Evolutionary conservation across 2,329 filamentous ascomycete genomes (phyloP), one percentile per base, ranked within the genome.

Genomic region (Phialophora expanda): DNA sequence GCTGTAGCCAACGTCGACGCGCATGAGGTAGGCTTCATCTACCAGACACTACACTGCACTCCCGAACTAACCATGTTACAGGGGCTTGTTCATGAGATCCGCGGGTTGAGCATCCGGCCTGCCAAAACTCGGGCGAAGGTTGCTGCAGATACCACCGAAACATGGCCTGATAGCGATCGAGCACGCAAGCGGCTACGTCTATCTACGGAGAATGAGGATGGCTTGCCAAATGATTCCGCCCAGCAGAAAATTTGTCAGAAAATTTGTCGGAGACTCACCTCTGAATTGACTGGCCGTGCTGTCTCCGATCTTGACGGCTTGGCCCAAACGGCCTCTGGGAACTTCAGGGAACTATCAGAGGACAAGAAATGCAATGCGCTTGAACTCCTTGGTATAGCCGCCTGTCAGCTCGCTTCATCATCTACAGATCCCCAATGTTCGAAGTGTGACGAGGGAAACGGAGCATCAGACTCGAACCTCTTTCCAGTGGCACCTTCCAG

Each of bases 301-400:
- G 70, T 71, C 3, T 69, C 70, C 28, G 76, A 75, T 48, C 61
- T 84, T 41, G 73, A 77, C 64, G 77, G 76, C 17, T 68, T 84
- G n/a, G 71, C 81, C 75, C 62, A 76, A 59, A 72, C 80, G 14
- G 76, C 85, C 41, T 81, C 64, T 64, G 73, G 65, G 73, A 73
- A 24, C 87, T 87, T 72, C 71, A 79, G 12, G 73, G 76, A 14
- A 9, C 75, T 87, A 4, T 71, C 80, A 17, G 84, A 87, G 65
- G 66, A 77, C 7, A 78, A 82, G 26, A 84, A 86, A 72, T 86
- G 83, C 70, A 79, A 80, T 38, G 76, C 83, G 8, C 77, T 90
- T 48, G 78, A 86, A 44, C 74, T 83, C 11, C 73, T 92, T 14
- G 85, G 87, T 2, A 82, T 81, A 56, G 75, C 87, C 56, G 80